Base-by-base conservation (phyloP, 1,139 yeast species). In the Candida sp. region DNA sequence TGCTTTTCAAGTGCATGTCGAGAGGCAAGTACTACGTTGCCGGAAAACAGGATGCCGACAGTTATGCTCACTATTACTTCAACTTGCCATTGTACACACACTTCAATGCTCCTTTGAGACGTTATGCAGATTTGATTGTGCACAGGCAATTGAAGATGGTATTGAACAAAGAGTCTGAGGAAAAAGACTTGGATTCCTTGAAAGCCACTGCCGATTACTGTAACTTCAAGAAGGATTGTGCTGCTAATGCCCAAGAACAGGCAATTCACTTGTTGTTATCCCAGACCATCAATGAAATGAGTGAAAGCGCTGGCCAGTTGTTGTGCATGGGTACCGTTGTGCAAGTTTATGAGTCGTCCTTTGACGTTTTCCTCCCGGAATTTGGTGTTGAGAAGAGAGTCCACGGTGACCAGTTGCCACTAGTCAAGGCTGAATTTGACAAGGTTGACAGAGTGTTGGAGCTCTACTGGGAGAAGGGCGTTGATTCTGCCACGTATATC, bases 321-420 rank as follows among this genome's bases (percentile, higher is more conserved):
- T 79, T 93, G 59, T 86, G 92, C 43, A 85, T 87, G 81, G 98
- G 97, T 11, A 85, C 92, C 11, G 96, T 94, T 39, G 73, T 92
- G 35, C 98, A 92, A 67, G 98, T 93, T 6, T 93, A 93, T 66
- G 98, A 94, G 69, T 90, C 97, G 2, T 91, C 98, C 1, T 94
- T 94, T 73, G 99, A 94, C 69, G 96, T 94, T 6, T 84, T 91
- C 57, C 80, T 94, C 55, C 98, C 98, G 1, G 98, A 91, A 60
- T 88, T 93, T 72, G 98, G 99, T 41, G 90, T 94, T 59, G 99
- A 94, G 68, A 94, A 94, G 72, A 84, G 99, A 63, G 98, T 94
- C 28, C 99, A 94, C 63, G 98, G 98, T 41, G 99, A 94, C 70
- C 99, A 94, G 68, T 77, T 94, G 51, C 99, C 99, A 12, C 76